Percentiles rank a stretch among this genome's conserved stretches.
Evolutionary conservation across 495 filamentous ascomycete species (phyloP).

Genomic region (Articulospora tetracladia): DNA sequence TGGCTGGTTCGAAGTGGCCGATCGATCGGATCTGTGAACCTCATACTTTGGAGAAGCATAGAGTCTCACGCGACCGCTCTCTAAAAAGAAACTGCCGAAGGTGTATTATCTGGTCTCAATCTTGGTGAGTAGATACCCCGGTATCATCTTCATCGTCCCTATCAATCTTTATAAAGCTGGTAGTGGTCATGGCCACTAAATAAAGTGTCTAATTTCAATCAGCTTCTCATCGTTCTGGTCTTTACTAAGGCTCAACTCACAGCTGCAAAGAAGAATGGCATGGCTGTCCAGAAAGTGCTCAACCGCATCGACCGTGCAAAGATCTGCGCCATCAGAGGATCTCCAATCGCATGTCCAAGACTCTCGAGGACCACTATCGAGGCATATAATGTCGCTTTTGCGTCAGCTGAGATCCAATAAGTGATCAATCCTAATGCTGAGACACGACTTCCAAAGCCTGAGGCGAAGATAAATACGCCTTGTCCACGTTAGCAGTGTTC

Average conservation of each 20-base stretch:
- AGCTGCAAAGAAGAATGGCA: slow-evolving; percentile 24
- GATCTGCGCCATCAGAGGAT: slow-evolving; percentile 21
- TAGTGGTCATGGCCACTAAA: background rate
- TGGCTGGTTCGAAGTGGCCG: too few species aligned
- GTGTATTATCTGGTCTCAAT: too few species aligned
- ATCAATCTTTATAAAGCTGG: background rate
- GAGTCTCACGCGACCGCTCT: too few species aligned
- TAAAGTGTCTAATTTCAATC: background rate
- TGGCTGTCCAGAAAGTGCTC: slow-evolving; percentile 14
- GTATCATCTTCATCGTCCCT: background rate
- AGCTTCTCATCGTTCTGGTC: background rate
- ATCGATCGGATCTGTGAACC: too few species aligned
- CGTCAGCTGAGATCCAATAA: slow-evolving; percentile 22
- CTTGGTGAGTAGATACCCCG: background rate
- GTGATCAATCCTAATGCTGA: slow-evolving; percentile 21
- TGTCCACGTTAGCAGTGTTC: background rate
- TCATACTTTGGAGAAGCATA: background rate
- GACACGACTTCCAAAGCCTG: slow-evolving; percentile 22
- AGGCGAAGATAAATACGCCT: slow-evolving; percentile 22
- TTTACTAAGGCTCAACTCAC: slow-evolving; percentile 10
- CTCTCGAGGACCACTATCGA: slow-evolving; percentile 21
- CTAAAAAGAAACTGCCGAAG: too few species aligned
- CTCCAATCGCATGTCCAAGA: slow-evolving; percentile 23
- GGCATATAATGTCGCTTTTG: slow-evolving; percentile 22
- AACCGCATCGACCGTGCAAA: slow-evolving; percentile 16